Base-by-base conservation (phyloP, 2,329 filamentous ascomycete species). In the Zopfia rhizophila region DNA sequence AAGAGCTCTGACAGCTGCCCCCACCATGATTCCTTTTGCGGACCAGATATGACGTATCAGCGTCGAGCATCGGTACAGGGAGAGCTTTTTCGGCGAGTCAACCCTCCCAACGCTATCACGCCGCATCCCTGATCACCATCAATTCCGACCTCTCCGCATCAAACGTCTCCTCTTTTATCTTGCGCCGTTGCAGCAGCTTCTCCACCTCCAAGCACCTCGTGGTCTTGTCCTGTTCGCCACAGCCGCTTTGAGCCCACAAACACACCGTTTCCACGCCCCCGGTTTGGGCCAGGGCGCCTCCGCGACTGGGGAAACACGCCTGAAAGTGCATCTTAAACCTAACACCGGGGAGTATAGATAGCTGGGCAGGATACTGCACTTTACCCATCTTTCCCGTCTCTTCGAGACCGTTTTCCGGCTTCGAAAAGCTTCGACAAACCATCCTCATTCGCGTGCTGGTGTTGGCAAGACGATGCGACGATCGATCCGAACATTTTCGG, bases 31-130 rank as follows among this genome's bases (percentile, higher is more conserved):
- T 50, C 35, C 35, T 51, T 53, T 50, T 51, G 43, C 45, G 40
- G 35, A 43, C 47, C 43, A 38, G 43, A 39, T 17, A 61, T 66
- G 63, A 66, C 63, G 63, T 59, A 60, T 43, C 40, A 42, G 27
- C 39, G 48, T 36, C 42, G 38, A 40, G 47, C 48, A 47, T 24
- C 42, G 33, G 47, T 52, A 58, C 56, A 58, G 53, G 55, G 58
- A 45, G 43, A 56, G 57, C 51, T 58, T 52, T 54, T n/a, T n/a
- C n/a, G 53, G 45, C 56, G 54, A 58, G 52, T 31, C 38, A 45
- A 33, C 42, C 24, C 30, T 31, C 32, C 35, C 43, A 45, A 28
- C 32, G 41, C 45, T 50, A 41, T n/a, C n/a, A n/a, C n/a, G n/a
- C n/a, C n/a, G n/a, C n/a, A 38, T 36, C 49, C 41, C 36, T 44